These are phyloP conservation scores for Gnetum montanum DNA, from an alignment of 75 land plant species.

Conservation along the genomic window DNA sequence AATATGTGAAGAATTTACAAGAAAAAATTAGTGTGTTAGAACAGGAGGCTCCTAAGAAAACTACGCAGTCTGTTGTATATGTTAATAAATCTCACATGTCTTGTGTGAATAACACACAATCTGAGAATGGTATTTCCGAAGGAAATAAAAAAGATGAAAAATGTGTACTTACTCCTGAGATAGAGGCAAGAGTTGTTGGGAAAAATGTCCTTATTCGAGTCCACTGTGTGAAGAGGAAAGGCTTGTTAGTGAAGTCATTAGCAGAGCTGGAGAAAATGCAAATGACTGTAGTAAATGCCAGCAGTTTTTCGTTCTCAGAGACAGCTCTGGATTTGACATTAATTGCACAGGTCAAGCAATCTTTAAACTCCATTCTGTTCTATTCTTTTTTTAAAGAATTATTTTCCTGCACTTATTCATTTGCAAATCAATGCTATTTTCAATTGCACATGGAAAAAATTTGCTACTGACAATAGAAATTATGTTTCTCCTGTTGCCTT, in stretches of 20 bases:
- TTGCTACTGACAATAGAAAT: neutral
- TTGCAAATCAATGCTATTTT: neutral
- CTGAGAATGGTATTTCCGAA: neutral
- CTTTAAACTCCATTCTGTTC: too few relatives aligned
- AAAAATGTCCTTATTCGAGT: slow-evolving; percentile 55
- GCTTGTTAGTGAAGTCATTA: slow-evolving; percentile 30
- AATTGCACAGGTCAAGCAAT: slow-evolving; percentile 52
- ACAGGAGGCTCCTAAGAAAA: slow-evolving; percentile 46
- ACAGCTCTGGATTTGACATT: slow-evolving; percentile 51
- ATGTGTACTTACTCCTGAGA: slow-evolving; percentile 23
- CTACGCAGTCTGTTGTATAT: slow-evolving; percentile 42
- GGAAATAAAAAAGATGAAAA: neutral
- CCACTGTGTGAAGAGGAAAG: slow-evolving; percentile 57
- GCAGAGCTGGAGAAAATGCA: slow-evolving; percentile 60
- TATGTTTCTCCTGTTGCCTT: neutral
- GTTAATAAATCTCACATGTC: slow-evolving; percentile 19
- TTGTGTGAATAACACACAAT: neutral
- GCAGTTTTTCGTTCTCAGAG: slow-evolving; percentile 44
- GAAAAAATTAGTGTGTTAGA: slow-evolving; percentile 55
- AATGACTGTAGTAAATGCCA: slow-evolving; percentile 34
- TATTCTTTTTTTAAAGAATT: neutral
- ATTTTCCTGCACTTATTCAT: neutral
- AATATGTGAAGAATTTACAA: slow-evolving; percentile 69
- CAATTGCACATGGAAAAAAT: neutral
- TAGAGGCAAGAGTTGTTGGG: slow-evolving; percentile 53